Evolutionary conservation across 352 stramenopile species (phyloP).

Genomic region (Phytopythium boreale): DNA sequence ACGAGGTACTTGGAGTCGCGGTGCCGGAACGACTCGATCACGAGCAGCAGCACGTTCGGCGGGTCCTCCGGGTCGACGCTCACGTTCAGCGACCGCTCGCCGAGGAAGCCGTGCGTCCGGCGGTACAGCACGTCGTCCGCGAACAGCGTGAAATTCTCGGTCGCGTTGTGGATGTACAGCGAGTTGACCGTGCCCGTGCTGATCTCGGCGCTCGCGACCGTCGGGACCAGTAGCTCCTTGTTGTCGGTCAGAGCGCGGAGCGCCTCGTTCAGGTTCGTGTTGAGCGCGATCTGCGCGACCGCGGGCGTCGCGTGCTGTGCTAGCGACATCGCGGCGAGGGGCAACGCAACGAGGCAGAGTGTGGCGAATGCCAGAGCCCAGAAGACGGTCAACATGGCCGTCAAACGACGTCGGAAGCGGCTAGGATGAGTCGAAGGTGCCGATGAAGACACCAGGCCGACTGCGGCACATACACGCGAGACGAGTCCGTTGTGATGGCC

Average conservation of each 20-base stretch:
- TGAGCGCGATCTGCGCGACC: conserved; percentile 32
- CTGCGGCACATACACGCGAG: neutral
- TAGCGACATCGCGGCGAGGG: conserved; percentile 15
- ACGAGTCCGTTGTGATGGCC: neutral
- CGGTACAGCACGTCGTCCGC: conserved; percentile 34
- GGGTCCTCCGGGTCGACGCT: conserved; percentile 22
- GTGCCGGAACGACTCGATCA: conserved; percentile 52
- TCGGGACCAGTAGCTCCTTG: conserved; percentile 15
- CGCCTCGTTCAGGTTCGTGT: conserved; percentile 39
- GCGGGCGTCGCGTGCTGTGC: conserved; percentile 14
- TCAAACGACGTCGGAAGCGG: neutral
- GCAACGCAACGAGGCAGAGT: conserved; percentile 13
- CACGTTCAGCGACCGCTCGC: conserved; percentile 39
- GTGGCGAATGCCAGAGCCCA: conserved; percentile 5
- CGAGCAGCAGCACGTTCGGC: conserved; percentile 51
- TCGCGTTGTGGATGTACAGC: conserved; percentile 32
- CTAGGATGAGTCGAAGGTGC: neutral
- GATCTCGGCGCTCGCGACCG: conserved; percentile 14
- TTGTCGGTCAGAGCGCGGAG: conserved; percentile 18
- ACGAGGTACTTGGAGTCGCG: conserved; percentile 53
- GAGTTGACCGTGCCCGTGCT: conserved; percentile 8
- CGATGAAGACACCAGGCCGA: neutral
- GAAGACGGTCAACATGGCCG: conserved; percentile 1
- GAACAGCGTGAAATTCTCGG: conserved; percentile 43
- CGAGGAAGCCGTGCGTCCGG: conserved; percentile 40